Evolutionary conservation across 495 filamentous ascomycete genomes (phyloP), one percentile per base, ranked within the genome.

Genomic region (Aspergillus wentii): DNA sequence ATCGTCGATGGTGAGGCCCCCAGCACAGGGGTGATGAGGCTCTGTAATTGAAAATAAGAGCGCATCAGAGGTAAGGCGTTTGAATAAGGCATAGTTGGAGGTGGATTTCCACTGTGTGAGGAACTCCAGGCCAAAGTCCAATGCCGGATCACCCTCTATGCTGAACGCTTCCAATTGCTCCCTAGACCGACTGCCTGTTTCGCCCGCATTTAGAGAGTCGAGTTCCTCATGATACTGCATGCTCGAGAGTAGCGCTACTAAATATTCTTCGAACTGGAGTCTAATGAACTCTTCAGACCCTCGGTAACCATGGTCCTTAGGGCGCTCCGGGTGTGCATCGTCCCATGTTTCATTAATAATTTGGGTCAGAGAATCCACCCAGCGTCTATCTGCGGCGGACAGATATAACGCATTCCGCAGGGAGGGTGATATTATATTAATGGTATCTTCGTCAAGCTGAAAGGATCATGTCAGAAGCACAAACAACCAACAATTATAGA

Each of bases 221-320:
- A 95, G 72, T 50, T 91, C 86, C 44, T 83, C 76, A 51, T 85
- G 88, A 57, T 94, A 96, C 53, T 96, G 95, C 47, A 87, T 83
- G 5, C 85, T 76, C 0, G 94, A 86, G 30, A 96, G 76, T 37
- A 98, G 73, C 1, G 91, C 88, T 5, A 97, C 72, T 13, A 97
- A 72, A 51, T 98, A 98, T 56, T 97, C 94, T 67, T 98, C 92
- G 43, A 98, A 98, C 51, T 98, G 92, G 5, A 97, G 77, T 14
- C 92, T 79, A 51, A 98, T 97, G 57, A 96, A 97, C 55, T 97
- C 94, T 66, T 98, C 92, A 42, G 90, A 95, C 35, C 92, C 92
- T 49, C 88, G 83, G 54, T 95, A 98, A 13, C 90, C 91, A 69
- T 94, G 83, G 5, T 88, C 95, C 49, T 89, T 95, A 11, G 92